Conservation (phyloP, 2,329 filamentous ascomycete species). For the Karstenula rhodostoma region DNA sequence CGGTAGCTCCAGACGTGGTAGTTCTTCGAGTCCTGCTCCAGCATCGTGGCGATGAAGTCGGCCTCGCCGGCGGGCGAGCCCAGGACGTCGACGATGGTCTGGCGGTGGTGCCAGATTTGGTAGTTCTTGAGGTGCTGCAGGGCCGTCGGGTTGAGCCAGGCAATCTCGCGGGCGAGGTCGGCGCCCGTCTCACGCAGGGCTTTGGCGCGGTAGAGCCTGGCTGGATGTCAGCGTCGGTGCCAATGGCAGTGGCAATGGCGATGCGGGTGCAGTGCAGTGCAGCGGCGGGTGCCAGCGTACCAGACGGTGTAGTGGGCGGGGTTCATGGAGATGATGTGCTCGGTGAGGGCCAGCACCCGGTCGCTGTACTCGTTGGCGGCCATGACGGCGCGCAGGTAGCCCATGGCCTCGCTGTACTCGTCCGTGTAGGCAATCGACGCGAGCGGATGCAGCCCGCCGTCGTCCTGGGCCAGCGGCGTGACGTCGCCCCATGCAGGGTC, state of each 20-base stretch:
- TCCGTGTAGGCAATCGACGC: conserved; percentile 92
- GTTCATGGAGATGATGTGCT: conserved; percentile 90
- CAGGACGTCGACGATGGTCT: conserved; percentile 65
- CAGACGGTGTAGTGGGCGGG: conserved; percentile 98
- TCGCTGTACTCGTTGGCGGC: conserved; percentile 82
- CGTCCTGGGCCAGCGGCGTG: conserved; percentile 80
- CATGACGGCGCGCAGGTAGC: conserved; percentile 95
- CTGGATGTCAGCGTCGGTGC: no score
- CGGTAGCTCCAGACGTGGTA: conserved; percentile 99
- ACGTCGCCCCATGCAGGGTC: conserved; percentile 87
- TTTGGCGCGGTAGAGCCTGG: conserved; percentile 82
- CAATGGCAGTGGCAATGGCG: no score
- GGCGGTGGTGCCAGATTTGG: conserved; percentile 85
- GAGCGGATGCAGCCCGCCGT: conserved; percentile 77
- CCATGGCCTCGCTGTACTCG: conserved; percentile 90
- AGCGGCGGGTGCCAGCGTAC: conserved; percentile 52
- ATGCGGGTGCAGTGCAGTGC: no score
- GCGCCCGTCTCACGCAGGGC: conserved; percentile 74
- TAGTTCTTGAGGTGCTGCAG: conserved; percentile 94
- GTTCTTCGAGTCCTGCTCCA: conserved; percentile 89
- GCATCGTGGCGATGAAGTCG: conserved; percentile 80
- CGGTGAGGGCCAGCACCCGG: conserved; percentile 80
- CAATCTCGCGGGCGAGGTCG: conserved; percentile 74
- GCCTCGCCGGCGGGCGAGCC: conserved; percentile 72
- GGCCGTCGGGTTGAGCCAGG: conserved; percentile 86